phyloP scores from a whole-genome alignment of 2,329 filamentous ascomycete genomes.

The Emericellopsis cladophorae region DNA sequence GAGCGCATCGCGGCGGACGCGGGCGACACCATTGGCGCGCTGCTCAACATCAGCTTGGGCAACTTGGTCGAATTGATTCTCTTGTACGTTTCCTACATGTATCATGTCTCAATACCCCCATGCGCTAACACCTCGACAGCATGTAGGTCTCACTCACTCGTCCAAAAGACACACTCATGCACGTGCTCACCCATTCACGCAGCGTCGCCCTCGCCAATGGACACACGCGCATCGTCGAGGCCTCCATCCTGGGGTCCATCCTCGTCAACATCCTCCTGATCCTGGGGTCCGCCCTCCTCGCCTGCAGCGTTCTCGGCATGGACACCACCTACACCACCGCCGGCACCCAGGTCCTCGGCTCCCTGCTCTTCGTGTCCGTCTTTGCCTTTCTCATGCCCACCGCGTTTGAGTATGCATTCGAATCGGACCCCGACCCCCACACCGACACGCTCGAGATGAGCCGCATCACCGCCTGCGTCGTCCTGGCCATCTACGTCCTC shows the following conservation, averaged over 20 bases:
- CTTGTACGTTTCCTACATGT: constrained; percentile 26
- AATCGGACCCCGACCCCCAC: constrained; percentile 47
- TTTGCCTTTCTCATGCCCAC: constrained; percentile 25
- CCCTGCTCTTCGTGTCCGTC: constrained; percentile 22
- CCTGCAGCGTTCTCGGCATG: constrained; percentile 54
- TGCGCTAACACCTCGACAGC: background rate
- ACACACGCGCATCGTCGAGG: constrained; percentile 64
- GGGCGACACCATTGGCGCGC: constrained; percentile 44
- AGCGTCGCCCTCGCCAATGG: constrained; percentile 40
- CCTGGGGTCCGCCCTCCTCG: constrained; percentile 61
- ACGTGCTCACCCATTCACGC: background rate
- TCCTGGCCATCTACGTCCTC: constrained; percentile 58
- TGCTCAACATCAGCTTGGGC: constrained; percentile 50
- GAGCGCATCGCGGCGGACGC: constrained; percentile 43
- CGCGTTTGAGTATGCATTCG: constrained; percentile 18
- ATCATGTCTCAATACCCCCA: background rate
- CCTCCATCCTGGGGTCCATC: constrained; percentile 63
- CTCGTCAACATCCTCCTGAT: constrained; percentile 66
- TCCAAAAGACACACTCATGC: background rate
- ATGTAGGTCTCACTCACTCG: background rate
- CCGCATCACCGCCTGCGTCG: constrained; percentile 63
- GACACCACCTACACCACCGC: constrained; percentile 37
- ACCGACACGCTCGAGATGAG: constrained; percentile 57
- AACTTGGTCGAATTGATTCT: constrained; percentile 52
- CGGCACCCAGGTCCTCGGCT: constrained; percentile 20